A percentile compares a stretch with the other conserved stretches of the same genome.
phyloP scores from a whole-genome alignment of 176 grass and related monocot species.

The Cocos nucifera region DNA sequence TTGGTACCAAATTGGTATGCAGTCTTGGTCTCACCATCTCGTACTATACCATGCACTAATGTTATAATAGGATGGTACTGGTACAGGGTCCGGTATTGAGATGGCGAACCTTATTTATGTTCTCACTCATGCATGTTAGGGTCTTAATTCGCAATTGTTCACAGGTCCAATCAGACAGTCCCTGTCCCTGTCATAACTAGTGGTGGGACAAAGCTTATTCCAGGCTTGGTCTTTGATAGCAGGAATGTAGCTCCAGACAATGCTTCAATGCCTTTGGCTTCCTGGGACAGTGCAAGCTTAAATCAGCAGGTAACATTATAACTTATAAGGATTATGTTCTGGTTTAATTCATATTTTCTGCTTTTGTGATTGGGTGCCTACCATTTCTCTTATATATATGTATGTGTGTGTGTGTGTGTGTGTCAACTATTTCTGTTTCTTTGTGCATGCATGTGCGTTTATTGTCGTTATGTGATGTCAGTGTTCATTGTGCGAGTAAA shows the following conservation, averaged over 20 bases:
- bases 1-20: too few relatives aligned
- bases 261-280: constrained; percentile 47
- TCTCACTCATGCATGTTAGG: neutral
- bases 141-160: constrained; percentile 19
- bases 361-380: neutral
- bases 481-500: too few relatives aligned
- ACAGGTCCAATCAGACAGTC: constrained; percentile 43
- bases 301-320: constrained; percentile 60
- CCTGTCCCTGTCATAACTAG: constrained; percentile 22
- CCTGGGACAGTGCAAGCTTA: constrained; percentile 58
- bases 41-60: too few relatives aligned
- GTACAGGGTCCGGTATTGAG: too few relatives aligned
- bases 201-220: constrained; percentile 22
- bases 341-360: constrained; percentile 8
- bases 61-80: too few relatives aligned
- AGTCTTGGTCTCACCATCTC: too few relatives aligned
- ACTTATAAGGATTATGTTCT: neutral
- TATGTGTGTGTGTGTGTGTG: too few relatives aligned
- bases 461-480: too few relatives aligned
- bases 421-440: too few relatives aligned
- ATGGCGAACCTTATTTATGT: neutral
- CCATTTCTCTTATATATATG: neutral
- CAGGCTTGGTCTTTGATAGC: constrained; percentile 34
- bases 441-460: too few relatives aligned
- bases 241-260: constrained; percentile 31